phyloP scores from a whole-genome alignment of 306 rosid genomes.

The Glycine soja region DNA sequence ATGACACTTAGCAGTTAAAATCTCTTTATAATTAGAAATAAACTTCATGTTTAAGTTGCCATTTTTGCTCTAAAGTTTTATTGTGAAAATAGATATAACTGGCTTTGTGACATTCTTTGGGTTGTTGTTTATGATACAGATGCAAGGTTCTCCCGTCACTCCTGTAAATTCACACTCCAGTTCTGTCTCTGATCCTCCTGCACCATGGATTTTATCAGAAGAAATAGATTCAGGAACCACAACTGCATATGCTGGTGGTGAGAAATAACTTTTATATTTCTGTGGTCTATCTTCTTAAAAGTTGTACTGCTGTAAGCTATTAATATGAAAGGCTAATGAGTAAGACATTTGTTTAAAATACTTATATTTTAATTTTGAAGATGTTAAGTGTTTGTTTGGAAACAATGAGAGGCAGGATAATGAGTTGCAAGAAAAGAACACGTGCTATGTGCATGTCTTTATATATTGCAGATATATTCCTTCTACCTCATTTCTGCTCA shows the following conservation, averaged over 20 bases:
- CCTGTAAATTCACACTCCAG: constrained; percentile 80
- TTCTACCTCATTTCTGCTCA: constrained; percentile 12
- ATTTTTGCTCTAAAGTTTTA: constrained; percentile 30
- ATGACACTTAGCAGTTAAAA: background rate
- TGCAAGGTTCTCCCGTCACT: constrained; percentile 79
- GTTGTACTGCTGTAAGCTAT: constrained; percentile 20
- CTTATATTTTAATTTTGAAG: constrained; percentile 28
- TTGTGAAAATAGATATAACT: constrained; percentile 26
- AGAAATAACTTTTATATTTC: constrained; percentile 56
- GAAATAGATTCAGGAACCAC: constrained; percentile 77
- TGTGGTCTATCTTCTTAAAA: constrained; percentile 40
- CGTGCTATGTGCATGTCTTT: constrained; percentile 3
- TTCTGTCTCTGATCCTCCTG: constrained; percentile 70
- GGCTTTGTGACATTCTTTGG: constrained; percentile 40
- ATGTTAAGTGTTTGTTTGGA: constrained; percentile 31
- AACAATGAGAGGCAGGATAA: constrained; percentile 14
- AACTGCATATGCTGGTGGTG: constrained; percentile 57
- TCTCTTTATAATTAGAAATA: constrained; percentile 30
- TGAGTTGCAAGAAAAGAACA: constrained; percentile 26
- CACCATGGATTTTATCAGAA: constrained; percentile 70
- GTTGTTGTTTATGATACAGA: constrained; percentile 54
- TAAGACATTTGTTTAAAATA: constrained; percentile 32
- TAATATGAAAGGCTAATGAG: constrained; percentile 1
- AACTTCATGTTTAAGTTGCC: constrained; percentile 21
- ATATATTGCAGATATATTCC: constrained; percentile 25